phyloP scores from a whole-genome alignment of 2,329 filamentous ascomycete genomes.

The Colletotrichum spaethianum region DNA sequence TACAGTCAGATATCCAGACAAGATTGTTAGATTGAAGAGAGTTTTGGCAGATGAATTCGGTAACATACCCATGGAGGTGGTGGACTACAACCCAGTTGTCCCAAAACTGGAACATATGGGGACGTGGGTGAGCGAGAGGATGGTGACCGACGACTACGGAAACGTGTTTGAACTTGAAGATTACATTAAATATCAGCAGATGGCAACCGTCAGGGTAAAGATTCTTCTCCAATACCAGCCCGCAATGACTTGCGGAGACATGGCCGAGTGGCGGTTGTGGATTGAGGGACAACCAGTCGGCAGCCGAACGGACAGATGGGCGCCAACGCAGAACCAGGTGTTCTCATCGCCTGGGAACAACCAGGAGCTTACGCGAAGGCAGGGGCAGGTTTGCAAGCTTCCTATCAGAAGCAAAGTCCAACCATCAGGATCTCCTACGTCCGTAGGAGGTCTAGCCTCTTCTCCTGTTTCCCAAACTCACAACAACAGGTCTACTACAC shows the following conservation, averaged over 20 bases:
- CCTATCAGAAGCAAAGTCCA: not conserved
- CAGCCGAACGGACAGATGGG: not conserved
- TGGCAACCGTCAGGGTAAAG: not conserved
- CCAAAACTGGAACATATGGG: not conserved
- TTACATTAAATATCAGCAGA: not conserved
- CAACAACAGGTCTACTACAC: not conserved
- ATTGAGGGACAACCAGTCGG: not conserved
- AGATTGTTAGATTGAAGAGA: not conserved
- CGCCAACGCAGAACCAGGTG: not conserved
- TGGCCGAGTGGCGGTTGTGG: not conserved
- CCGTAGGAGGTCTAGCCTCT: not conserved
- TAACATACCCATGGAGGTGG: not conserved
- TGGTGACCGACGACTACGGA: not conserved
- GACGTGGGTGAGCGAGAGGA: accelerated
- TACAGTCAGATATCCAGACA: not conserved
- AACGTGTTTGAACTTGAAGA: not conserved
- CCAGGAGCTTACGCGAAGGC: not conserved
- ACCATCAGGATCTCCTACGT: not conserved
- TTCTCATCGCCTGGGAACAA: not conserved
- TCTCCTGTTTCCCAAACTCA: not conserved
- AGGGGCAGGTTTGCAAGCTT: not conserved
- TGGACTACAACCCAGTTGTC: not conserved
- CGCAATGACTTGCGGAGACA: not conserved
- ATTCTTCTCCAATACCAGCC: not conserved
- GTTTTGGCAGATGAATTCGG: not conserved